phyloP scores from a whole-genome alignment of 2,329 filamentous ascomycete species.

The Phaeosphaeria sp. region DNA sequence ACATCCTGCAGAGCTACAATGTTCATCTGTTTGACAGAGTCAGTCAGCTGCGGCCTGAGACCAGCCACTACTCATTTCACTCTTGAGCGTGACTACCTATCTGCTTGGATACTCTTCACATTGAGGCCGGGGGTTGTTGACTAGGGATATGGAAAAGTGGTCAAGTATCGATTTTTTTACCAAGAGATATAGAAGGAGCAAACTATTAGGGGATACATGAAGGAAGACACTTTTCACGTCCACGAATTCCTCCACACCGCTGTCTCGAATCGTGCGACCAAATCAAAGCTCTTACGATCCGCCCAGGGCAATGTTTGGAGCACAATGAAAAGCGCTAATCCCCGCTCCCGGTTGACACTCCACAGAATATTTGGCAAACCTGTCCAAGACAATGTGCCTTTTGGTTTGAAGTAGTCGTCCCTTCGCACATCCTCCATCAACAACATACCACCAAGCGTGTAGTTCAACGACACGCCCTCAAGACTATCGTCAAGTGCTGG shows the following conservation, averaged over 20 bases:
- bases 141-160: no score
- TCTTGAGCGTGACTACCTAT: no score
- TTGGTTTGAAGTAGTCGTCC: constrained; percentile 23
- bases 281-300: constrained; percentile 18
- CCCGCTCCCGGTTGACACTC: constrained; percentile 30
- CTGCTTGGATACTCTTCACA: no score
- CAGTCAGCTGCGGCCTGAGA: no score
- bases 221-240: no score
- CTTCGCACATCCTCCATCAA: constrained; percentile 22
- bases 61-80: no score
- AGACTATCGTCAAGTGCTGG: constrained; percentile 13
- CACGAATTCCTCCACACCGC: constrained; percentile 31
- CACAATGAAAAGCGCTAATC: constrained; percentile 26
- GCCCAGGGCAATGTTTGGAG: constrained; percentile 30
- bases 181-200: no score
- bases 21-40: no score
- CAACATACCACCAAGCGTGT: constrained; percentile 26
- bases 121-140: no score
- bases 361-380: constrained; percentile 31
- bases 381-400: constrained; percentile 29
- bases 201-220: no score
- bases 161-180: no score
- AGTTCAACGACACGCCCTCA: constrained; percentile 20
- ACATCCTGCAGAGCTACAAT: no score
- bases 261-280: constrained; percentile 27